Evolutionary conservation across 1,284 basidiomycete genomes (phyloP), one percentile per base, ranked within the genome.

Genomic region (Ustilago cynodontis): DNA sequence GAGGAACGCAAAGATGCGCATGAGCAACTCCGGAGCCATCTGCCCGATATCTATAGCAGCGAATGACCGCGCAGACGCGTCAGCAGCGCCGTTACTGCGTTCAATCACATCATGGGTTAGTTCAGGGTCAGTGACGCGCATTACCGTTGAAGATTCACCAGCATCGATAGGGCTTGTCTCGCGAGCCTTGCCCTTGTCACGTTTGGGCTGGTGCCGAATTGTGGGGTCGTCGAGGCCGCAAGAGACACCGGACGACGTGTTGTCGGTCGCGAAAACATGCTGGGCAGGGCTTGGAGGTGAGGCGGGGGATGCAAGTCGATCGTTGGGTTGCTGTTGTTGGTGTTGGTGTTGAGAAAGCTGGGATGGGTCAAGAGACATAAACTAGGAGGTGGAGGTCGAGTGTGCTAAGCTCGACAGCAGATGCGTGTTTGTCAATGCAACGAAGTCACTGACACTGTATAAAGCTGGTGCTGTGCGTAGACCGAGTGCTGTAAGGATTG

Each of bases 1-100:
- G 59, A 94, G 90, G 83, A 90, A 91, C 11, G 92, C 89, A n/a
- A 93, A 92, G 87, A 94, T 89, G 71, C 92, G 91, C 39, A 90
- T 90, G 86, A 94, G 91, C 29, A 91, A 91, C 84, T 94, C 93
- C 37, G 88, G 86, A 26, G 93, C 80, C 18, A 82, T 61, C n/a
- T 56, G 35, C 14, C 92, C 58, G 31, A 64, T 29, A 51, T 68
- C 55, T 6, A 24, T 45, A 26, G 41, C 37, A 29, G 37, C n/a
- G 0, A 22, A 18, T 20, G 41, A 3, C 26, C 39, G 33, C 24
- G 20, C 37, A 92, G 75, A 78, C 37, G 43, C 35, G 39, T 60
- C 26, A 5, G 2, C 9, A 1, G 28, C 13, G 7, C 1, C 53
- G 22, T n/a, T 5, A 2, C 35, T 13, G 3, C 24, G 14, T 1